A percentile compares a stretch with the other conserved stretches of the same genome.
Evolutionary conservation across 495 filamentous ascomycete species (phyloP).

Genomic region (Aspergillus panamensis): DNA sequence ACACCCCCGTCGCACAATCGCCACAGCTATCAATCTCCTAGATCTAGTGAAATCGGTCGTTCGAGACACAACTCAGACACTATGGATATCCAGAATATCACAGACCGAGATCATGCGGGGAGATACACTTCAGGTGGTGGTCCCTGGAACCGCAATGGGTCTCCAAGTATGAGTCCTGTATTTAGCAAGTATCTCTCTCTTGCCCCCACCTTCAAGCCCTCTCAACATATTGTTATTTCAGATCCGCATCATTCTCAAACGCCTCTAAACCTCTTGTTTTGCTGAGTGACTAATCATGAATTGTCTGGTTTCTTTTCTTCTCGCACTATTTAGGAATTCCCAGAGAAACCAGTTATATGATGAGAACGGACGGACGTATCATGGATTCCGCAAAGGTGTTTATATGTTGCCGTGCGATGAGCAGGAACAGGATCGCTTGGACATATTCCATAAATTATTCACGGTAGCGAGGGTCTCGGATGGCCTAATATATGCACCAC

Average conservation of each 20-base stretch:
- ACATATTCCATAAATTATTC: conserved; percentile 75
- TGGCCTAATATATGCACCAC: conserved; percentile 51
- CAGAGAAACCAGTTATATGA: conserved; percentile 33
- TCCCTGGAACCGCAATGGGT: conserved; percentile 35
- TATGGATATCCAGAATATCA: conserved; percentile 43
- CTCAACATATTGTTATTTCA: not conserved
- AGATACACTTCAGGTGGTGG: conserved; percentile 22
- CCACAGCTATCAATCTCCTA: conserved; percentile 31
- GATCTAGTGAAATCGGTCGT: conserved; percentile 28
- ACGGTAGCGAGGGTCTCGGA: conserved; percentile 59
- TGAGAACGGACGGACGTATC: conserved; percentile 50
- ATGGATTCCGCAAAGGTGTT: conserved; percentile 46
- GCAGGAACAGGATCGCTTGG: conserved; percentile 69
- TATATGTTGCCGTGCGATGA: conserved; percentile 54
- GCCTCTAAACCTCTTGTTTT: not conserved
- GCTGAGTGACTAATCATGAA: conserved; percentile 21
- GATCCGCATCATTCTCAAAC: not conserved
- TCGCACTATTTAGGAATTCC: conserved; percentile 27
- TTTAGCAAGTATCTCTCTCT: conserved; percentile 37
- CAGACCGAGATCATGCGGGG: conserved; percentile 34
- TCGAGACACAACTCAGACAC: conserved; percentile 42
- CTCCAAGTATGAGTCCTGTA: conserved; percentile 20
- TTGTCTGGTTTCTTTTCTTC: not conserved
- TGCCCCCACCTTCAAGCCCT: conserved; percentile 3
- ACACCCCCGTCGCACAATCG: conserved; percentile 22